Evolutionary conservation across 192 early-diverging fungal genomes (phyloP), one percentile per base, ranked within the genome.

Genomic region (Chytriomyces confervae): DNA sequence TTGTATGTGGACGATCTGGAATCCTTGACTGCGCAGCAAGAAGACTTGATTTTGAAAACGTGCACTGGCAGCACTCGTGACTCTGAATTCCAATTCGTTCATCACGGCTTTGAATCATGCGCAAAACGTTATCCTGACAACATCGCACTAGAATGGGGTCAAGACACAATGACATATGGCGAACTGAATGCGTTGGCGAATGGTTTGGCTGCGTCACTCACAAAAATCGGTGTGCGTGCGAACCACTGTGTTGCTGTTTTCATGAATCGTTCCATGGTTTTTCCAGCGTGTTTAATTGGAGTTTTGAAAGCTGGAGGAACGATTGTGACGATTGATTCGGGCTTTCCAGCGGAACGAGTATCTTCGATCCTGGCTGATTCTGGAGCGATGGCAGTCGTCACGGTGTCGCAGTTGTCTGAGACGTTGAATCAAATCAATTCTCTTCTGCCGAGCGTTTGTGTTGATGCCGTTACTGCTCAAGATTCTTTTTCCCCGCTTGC

Each of bases 151-250:
- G 80, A 70, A 44, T 49, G 53, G 7, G 78, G 67, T 7, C 62
- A 79, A 20, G 16, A 50, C 1, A 48, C 18, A 7, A 79, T 85
- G 48, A 85, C 81, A 1, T 85, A 85, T 69, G 60, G 48, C 43
- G 81, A 83, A 13, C 65, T 84, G 29, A 66, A 85, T 61, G 2
- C 46, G n/a, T 20, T 50, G 45, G 78, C 84, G 3, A 74, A 76
- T 27, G 48, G 6, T 7, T 0, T 84, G 9, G 83, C 83, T 7
- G 13, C 6, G 20, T n/a, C 20, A 23, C 20, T 60, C 18, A 23
- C 20, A n/a, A 23, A 18, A 8, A 10, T 49, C 36, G 83, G 80
- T 20, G 80, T 81, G 18, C 16, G 60, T 50, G 61, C 63, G 1
- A 76, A 72, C 5, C 51, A 62, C 8, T 68, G 8, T 36, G 83